Conservation (phyloP, 768 basidiomycete species). For the Boletus reticulatus region DNA sequence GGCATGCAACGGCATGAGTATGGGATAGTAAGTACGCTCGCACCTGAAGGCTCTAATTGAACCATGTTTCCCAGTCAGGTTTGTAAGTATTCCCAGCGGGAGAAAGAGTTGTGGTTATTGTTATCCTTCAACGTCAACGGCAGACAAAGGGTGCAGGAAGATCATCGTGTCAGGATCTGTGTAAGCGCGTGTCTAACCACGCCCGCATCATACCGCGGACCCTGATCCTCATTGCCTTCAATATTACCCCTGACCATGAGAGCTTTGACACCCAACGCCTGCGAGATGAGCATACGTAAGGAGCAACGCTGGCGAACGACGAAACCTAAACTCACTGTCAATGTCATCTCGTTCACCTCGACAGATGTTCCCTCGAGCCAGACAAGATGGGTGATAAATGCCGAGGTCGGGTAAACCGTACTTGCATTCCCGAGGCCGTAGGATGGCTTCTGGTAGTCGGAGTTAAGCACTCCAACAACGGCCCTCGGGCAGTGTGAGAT, state of each 20-base stretch:
- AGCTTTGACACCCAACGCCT: constrained; percentile 63
- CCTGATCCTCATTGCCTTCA: constrained; percentile 21
- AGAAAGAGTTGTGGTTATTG: neutral
- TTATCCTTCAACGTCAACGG: neutral
- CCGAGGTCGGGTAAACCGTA: constrained; percentile 69
- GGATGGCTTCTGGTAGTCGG: constrained; percentile 45
- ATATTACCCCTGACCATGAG: constrained; percentile 41
- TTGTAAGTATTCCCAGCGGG: constrained; percentile 1
- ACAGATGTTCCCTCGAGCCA: constrained; percentile 67
- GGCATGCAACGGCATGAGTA: neutral
- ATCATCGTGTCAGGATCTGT: constrained; percentile 22
- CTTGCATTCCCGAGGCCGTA: constrained; percentile 59
- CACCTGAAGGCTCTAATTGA: neutral
- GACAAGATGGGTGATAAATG: constrained; percentile 84
- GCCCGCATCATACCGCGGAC: constrained; percentile 43
- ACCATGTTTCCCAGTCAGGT: neutral
- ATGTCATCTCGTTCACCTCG: constrained; percentile 53
- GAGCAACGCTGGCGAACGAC: neutral
- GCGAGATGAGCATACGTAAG: constrained; percentile 5
- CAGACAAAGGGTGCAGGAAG: neutral
- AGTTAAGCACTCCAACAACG: constrained; percentile 68
- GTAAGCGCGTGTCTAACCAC: constrained; percentile 45
- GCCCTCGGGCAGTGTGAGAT: constrained; percentile 42
- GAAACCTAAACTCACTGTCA: constrained; percentile 50
- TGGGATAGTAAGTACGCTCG: neutral